phyloP scores from a whole-genome alignment of 1,284 basidiomycete genomes.

The Pseudozyma hubeiensis region DNA sequence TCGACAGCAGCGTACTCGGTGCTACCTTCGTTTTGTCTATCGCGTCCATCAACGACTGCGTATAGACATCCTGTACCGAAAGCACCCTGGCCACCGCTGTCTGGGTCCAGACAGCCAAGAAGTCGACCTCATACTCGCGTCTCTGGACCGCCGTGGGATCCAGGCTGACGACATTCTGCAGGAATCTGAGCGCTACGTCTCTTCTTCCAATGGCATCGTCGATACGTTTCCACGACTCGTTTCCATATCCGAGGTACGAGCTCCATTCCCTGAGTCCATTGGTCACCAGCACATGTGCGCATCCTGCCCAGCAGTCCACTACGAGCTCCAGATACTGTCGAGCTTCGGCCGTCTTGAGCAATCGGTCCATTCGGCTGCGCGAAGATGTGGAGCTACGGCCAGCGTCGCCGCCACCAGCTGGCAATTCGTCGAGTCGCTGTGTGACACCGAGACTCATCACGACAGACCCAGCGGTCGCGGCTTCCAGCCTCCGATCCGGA shows the following conservation, averaged over 20 bases:
- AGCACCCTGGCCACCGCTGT: conserved; percentile 46
- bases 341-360: conserved; percentile 62
- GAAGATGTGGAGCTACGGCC: conserved; percentile 7
- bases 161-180: conserved; percentile 76
- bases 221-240: conserved; percentile 76
- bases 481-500: conserved; percentile 44
- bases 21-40: neutral
- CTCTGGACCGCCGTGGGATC: conserved; percentile 71
- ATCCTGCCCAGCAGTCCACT: conserved; percentile 83
- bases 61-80: conserved; percentile 52
- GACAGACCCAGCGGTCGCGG: conserved; percentile 24
- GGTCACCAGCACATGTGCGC: conserved; percentile 77
- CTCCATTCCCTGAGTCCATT: conserved; percentile 78
- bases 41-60: conserved; percentile 22
- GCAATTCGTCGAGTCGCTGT: conserved; percentile 25
- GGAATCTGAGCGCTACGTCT: conserved; percentile 79
- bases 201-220: conserved; percentile 73
- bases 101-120: conserved; percentile 57
- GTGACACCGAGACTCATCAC: conserved; percentile 40
- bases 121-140: conserved; percentile 45
- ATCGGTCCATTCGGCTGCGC: conserved; percentile 24
- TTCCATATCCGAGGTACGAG: conserved; percentile 74
- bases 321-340: conserved; percentile 72
- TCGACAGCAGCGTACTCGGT: conserved; percentile 2
- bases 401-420: neutral